These are phyloP conservation scores for Encephalitozoon intestinalis DNA, from an alignment of 371 early-diverging fungal genomes.

Conservation along the genomic window DNA sequence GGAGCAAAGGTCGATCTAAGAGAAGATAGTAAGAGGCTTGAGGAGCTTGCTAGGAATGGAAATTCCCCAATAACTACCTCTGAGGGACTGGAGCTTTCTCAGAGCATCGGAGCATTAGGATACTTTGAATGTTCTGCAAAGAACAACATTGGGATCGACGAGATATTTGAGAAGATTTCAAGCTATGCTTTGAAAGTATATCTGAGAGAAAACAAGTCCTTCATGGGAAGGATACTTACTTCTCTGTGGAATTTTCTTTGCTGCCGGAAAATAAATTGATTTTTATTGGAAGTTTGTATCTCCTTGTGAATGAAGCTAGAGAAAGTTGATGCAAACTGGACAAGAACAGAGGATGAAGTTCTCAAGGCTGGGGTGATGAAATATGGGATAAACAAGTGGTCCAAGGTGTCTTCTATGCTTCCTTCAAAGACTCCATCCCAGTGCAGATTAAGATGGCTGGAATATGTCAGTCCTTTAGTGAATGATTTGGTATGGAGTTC, in stretches of 20 bases:
- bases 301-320: conserved; percentile 13
- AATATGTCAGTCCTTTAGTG: background rate
- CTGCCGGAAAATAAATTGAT: conserved; percentile 3
- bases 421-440: conserved; percentile 9
- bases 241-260: background rate
- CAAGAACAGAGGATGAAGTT: conserved; percentile 27
- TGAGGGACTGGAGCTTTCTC: conserved; percentile 64
- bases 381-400: conserved; percentile 42
- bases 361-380: conserved; percentile 37
- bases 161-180: conserved; percentile 65
- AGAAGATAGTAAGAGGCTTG: background rate
- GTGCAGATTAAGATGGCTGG: conserved; percentile 18
- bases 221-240: background rate
- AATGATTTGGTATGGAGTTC: background rate
- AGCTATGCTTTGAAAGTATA: conserved; percentile 36
- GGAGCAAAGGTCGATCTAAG: conserved; percentile 38
- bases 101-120: conserved; percentile 78
- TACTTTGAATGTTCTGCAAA: conserved; percentile 91
- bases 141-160: conserved; percentile 83
- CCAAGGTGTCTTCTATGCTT: conserved; percentile 28
- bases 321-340: conserved; percentile 20
- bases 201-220: conserved; percentile 17
- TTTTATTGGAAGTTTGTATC: conserved; percentile 2
- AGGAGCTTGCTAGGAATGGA: background rate
- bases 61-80: conserved; percentile 18